Base-by-base conservation (phyloP, 305 asterid genomes). In the Nicotiana rustica region DNA sequence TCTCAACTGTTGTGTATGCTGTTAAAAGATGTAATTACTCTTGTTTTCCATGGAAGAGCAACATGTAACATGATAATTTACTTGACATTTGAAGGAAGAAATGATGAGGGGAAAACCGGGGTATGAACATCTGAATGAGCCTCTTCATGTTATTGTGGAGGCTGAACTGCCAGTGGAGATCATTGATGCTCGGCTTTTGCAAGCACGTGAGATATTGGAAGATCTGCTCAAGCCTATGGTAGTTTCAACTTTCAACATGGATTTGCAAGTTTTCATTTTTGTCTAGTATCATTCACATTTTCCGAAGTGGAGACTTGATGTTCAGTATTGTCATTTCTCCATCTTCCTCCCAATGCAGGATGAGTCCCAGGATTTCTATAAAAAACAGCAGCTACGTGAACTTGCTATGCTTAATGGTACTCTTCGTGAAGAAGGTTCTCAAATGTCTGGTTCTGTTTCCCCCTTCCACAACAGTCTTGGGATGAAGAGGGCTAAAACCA, bases 71-170 rank as follows among this genome's bases (percentile, higher is more conserved):
- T 29, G 10, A 55, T 25, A 55, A 9, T 76, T 44, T 77, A 78
- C 71, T 82, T 78, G 61, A 84, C 84, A 86, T 84, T 38, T 90
- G 83, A 85, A 97, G 99, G 99, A 97, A 91, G 99, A 97, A 89
- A 88, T 93, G 92, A 92, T 97, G 99, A 93, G 99, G 79, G 99
- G 99, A 70, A 97, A 93, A 86, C 96, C 98, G 3, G 99, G 99
- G 83, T 97, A 92, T 59, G 99, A 97, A 85, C 99, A 95, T 88
- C 92, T 97, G 83, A 97, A 93, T 57, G 99, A 97, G 85, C 98
- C 99, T 68, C 97, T 97, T 67, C 99, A 97, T 89, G 88, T 97
- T 83, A 92, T 97, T 35, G 92, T 97, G 35, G 99, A 97, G 89
- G 99, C 95, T 17, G 99, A 97, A 78, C 89, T 97, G 80, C 99